Evolutionary conservation across 1,284 basidiomycete genomes (phyloP), one percentile per base, ranked within the genome.

Genomic region (Agroathelia rolfsii): DNA sequence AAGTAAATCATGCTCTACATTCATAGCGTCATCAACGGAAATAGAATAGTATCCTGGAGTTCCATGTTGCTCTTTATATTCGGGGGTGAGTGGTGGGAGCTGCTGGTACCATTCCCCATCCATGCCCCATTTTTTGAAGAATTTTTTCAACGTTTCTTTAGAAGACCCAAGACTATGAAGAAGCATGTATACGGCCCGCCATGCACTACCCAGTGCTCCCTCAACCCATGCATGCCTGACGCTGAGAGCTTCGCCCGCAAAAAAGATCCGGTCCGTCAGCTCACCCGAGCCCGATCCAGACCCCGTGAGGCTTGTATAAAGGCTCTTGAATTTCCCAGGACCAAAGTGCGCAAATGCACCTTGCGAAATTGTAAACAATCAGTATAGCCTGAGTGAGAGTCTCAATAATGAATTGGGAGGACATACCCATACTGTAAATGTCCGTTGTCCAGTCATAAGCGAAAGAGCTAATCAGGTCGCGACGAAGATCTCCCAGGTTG

Each of bases 381-480:
- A 23, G 3, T 17, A 4, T 2, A n/a, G 15, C 12, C 17, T n/a
- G n/a, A 24, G n/a, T n/a, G n/a, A n/a, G n/a, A n/a, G n/a, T n/a
- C n/a, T n/a, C n/a, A n/a, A n/a, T n/a, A n/a, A n/a, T n/a, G n/a
- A n/a, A n/a, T n/a, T n/a, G n/a, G n/a, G n/a, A n/a, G n/a, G n/a
- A n/a, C n/a, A n/a, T n/a, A 41, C 49, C 48, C 36, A 48, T 40
- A 9, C 45, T 38, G 28, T 44, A 40, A 1, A 35, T 42, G 26
- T 52, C 39, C 13, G 41, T 34, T 22, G 40, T 39, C 50, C 51
- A 56, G 36, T 45, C 47, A 24, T 37, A 47, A 4, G 48, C 43
- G 29, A 42, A 41, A 30, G 37, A 34, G 22, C 48, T 49, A 14
- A 52, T 31, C 6, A 43, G 42, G 10, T 43, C 35, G n/a, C n/a